Base-by-base conservation (phyloP, 2,329 filamentous ascomycete species). In the Exserohilum turcica region DNA sequence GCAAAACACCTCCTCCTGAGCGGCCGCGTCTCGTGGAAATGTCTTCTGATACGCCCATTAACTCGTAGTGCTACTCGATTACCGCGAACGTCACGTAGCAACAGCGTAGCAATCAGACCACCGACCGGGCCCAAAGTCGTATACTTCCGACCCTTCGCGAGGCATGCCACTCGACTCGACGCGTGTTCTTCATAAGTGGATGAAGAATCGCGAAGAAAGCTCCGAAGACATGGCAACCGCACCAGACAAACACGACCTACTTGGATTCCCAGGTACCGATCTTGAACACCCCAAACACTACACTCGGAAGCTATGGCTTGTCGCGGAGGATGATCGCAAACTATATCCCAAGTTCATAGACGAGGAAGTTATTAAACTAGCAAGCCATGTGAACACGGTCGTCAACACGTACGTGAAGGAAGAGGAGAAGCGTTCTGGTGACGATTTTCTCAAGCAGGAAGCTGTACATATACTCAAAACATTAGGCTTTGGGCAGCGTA, bases 101-200 rank as follows among this genome's bases (percentile, higher is more conserved):
- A 48, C 15, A 33, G 45, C 36, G 45, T 28, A 48, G 45, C 45
- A 27, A 28, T 19, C 27, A 19, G 45, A 48, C 36, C 29, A 28
- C 35, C n/a, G 16, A 24, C 21, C 15, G 37, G 13, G 27, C 43
- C 43, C 16, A 9, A 47, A 10, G 32, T 21, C 38, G 29, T 21
- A 21, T 8, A 39, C 45, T 33, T 48, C 45, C 36, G 35, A 40
- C 32, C 45, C 42, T 31, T 44, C 16, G 9, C 28, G 21, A 43
- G 38, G 39, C 15, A 49, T 49, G 47, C 47, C 47, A 3, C n/a
- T n/a, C n/a, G n/a, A n/a, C n/a, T 28, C 29, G 38, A 50, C 37
- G n/a, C 7, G 28, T 10, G 46, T 9, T 45, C 35, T 52, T 28
- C 42, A 45, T 37, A 16, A 24, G 9, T 52, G 48, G 42, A 45